Percentiles rank a stretch among this genome's conserved stretches.
These are phyloP conservation scores for Eutypella sp. DNA, from an alignment of 2,329 filamentous ascomycete genomes.

Conservation along the genomic window DNA sequence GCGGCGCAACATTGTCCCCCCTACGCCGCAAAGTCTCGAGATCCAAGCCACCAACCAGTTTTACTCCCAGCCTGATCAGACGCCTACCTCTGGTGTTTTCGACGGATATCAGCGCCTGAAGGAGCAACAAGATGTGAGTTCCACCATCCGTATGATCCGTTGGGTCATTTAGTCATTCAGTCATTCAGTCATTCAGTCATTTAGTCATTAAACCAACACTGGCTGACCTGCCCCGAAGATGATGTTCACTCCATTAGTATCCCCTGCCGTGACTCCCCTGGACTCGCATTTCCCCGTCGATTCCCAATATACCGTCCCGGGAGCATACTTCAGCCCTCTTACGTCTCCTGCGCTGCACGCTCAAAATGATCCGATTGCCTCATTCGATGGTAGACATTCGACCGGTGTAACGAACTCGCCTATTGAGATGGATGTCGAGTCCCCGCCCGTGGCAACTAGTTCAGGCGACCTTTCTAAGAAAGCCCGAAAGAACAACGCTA, in stretches of 20 bases:
- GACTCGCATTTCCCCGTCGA: conserved; percentile 64
- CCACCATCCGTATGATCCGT: too few species aligned
- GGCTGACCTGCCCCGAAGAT: conserved; percentile 43
- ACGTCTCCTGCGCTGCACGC: conserved; percentile 77
- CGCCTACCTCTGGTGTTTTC: conserved; percentile 56
- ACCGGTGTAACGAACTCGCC: conserved; percentile 45
- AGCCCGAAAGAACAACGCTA: conserved; percentile 44
- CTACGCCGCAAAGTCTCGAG: conserved; percentile 76
- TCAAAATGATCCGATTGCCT: conserved; percentile 50
- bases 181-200: too few species aligned
- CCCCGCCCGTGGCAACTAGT: conserved; percentile 30
- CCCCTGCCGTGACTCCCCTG: conserved; percentile 77
- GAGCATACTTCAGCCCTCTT: conserved; percentile 76
- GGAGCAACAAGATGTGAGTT: conserved; percentile 62
- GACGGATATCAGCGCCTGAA: conserved; percentile 64
- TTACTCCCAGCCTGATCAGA: conserved; percentile 54
- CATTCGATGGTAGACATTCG: conserved; percentile 40
- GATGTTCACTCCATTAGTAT: conserved; percentile 75
- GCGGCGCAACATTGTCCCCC: conserved; percentile 59
- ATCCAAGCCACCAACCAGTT: conserved; percentile 60
- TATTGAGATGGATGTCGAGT: conserved; percentile 52
- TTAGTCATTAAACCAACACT: conserved; percentile 13
- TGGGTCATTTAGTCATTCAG: too few species aligned
- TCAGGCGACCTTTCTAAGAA: conserved; percentile 49
- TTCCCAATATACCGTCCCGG: conserved; percentile 56